phyloP scores from a whole-genome alignment of 306 rosid genomes.

The Medicago arabica region DNA sequence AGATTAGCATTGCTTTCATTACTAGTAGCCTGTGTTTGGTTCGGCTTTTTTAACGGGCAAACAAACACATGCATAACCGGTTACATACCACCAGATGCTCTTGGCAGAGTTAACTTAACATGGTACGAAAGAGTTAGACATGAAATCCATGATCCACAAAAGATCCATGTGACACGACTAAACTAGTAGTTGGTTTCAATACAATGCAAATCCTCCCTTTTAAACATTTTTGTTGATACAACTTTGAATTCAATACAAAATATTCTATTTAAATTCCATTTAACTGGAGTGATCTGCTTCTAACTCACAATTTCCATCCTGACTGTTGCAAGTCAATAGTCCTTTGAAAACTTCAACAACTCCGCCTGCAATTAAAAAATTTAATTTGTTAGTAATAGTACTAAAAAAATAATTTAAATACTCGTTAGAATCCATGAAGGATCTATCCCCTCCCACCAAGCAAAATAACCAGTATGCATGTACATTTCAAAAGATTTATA shows the following conservation, averaged over 20 bases:
- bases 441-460: slow-evolving; percentile 1
- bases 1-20: background rate
- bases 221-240: slow-evolving; percentile 28
- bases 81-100: background rate
- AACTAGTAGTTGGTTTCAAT: slow-evolving; percentile 5
- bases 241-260: slow-evolving; percentile 18
- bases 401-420: background rate
- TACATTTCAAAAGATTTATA: background rate
- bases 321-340: slow-evolving; percentile 52
- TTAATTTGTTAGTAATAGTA: slow-evolving; percentile 32
- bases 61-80: background rate
- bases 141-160: slow-evolving; percentile 6
- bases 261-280: slow-evolving; percentile 16
- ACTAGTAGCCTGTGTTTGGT: background rate
- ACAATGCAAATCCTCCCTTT: slow-evolving; percentile 21
- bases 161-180: slow-evolving; percentile 25
- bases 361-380: slow-evolving; percentile 62
- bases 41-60: background rate
- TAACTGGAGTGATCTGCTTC: slow-evolving; percentile 10
- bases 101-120: background rate
- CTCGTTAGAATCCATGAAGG: background rate
- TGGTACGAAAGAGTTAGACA: background rate
- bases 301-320: slow-evolving; percentile 25
- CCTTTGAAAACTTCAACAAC: slow-evolving; percentile 67
- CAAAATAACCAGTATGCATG: background rate